Evolutionary conservation across 2,329 filamentous ascomycete species (phyloP), one percentile per base, ranked within the genome.

Genomic region (Bisporella sp.): DNA sequence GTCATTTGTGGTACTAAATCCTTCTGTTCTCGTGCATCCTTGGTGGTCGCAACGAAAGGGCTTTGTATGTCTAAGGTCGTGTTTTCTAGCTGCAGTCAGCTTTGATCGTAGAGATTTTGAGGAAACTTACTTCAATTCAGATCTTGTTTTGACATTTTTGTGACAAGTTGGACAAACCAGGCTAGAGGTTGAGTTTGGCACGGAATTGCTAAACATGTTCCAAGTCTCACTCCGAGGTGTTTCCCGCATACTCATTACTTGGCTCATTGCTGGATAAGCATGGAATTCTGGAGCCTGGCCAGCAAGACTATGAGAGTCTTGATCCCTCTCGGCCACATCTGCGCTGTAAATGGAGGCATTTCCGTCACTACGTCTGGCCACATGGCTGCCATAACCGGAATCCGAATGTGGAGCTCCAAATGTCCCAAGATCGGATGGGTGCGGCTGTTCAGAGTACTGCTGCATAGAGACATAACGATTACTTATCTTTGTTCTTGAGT

Each of bases 1-100:
- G 60, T 96, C 91, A 64, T 95, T 95, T 13, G 71, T 67, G 0
- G 89, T 95, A 13, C 84, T 83, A 60, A 95, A 96, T 0, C 88
- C 89, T 54, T 79, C 73, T 5, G 65, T 70, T 13, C 82, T 74
- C 30, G 62, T 57, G 64, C 89, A 95, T 4, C 70, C 70, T 1
- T 64, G 56, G 29, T 79, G 67, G 4, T 73, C 61, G 62, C 90
- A 96, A 51, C 69, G 75, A 63, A 77, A 81, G 0, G 82, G 79
- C 57, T 85, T 90, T 1, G 69, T 73, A 65, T 95, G 89, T 45
- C 83, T 82, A 21, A 83, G 74, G 43, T 73, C 68, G 60, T 95
- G 89, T 66, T 95, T 95, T 52, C 89, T 95, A 52, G 5, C 9
- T 46, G 45, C 31, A 1, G 41, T 60, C 47, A 54, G 49, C 21